Evolutionary conservation across 192 early-diverging fungal species (phyloP), one percentile per base, ranked within the genome.

Genomic region (Linderina pennispora): DNA sequence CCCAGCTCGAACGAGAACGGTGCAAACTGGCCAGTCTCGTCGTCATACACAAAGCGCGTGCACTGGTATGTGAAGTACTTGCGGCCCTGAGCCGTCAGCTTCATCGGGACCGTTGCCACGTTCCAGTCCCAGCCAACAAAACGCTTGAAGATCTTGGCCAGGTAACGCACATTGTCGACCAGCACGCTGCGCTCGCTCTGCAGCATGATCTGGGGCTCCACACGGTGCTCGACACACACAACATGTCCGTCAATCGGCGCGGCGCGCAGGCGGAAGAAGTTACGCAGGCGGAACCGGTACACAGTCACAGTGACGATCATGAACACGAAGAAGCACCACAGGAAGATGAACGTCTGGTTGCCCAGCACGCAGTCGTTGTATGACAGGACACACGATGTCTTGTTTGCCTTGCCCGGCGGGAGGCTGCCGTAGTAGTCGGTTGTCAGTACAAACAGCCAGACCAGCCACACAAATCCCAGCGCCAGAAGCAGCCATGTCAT

Each of bases 51-150:
- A 61, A 79, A 89, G 32, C 86, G 80, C 17, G 83, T 79, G 61
- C 81, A 89, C 56, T 89, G 80, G 50, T 76, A 83, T 14, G 76
- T 73, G 49, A 89, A 83, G 55, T 77, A 89, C 23, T 59, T 62
- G 37, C 73, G 71, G 19, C 78, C 78, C 26, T 53, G 50, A 13
- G 53, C 40, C 0, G 83, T 82, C 7, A 37, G 36, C 23, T 73
- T 24, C 16, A 89, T 43, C 21, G 54, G 42, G 36, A 58, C 47
- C 2, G 74, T 72, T 4, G 65, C 53, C 18, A 77, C 62, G 24
- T 51, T 25, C 45, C 74, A 56, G 56, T 74, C 59, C 40, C 70
- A 57, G 25, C 62, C 55, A 28, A 70, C 37, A 3, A 53, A 21
- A 9, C 25, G 43, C 37, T 70, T 58, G 31, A 44, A 18, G 1